Evolutionary conservation across 192 early-diverging fungal species (phyloP), one percentile per base, ranked within the genome.

Genomic region (Coemansia sp.): DNA sequence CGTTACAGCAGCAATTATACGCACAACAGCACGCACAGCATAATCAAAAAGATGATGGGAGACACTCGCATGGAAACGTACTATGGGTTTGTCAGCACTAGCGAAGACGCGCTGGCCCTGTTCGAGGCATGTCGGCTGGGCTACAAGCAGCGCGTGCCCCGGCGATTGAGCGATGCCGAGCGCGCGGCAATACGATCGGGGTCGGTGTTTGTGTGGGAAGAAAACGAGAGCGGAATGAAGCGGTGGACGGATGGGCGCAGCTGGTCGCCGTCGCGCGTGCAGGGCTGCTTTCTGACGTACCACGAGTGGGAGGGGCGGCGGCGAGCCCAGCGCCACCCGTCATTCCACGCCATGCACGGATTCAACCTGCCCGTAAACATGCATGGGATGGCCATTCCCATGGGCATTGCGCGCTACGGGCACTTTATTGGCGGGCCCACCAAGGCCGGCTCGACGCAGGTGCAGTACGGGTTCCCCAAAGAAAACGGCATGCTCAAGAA

Each of bases 201-300:
- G 1, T 89, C 91, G 5, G 85, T 93, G 21, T 95, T 92, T 79
- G 87, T 89, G 36, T 95, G 92, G 87, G 90, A 93, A 62, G 93
- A 95, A 73, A 73, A 87, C 51, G 91, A 95, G 66, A 84, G 85
- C 42, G 93, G 91, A 14, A 95, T 95, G 85, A 80, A 90, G 60
- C 82, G 93, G 34, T 95, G 93, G 93, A 93, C 93, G 0, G 93
- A 95, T 66, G 91, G 91, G 14, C 84, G 87, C 62, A 87, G 83
- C 42, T 95, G 93, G 93, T 90, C 88, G 28, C 88, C 93, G 1
- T 88, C 86, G 28, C 82, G 93, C 26, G 91, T 94, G 47, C 84
- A 88, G 32, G 92, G 92, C 20, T 88, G 85, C 45, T 94, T 94
- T 63, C 72, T 94, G 42, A 92, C 91, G 0, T 94, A 94, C 69